These are phyloP conservation scores for Creolimax fragrantissima DNA, from an alignment of 78 protist species.

Conservation along the genomic window DNA sequence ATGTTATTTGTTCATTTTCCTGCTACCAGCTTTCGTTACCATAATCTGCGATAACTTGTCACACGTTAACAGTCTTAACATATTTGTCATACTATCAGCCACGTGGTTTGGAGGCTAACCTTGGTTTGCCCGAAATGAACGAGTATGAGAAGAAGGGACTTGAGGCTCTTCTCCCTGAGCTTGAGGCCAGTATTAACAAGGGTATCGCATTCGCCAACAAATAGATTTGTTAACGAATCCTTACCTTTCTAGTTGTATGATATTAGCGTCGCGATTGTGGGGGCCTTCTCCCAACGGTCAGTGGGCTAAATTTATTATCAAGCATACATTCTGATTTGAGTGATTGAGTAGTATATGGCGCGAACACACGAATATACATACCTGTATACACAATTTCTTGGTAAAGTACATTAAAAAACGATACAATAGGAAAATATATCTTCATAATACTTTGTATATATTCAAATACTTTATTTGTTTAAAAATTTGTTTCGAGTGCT, in stretches of 20 bases:
- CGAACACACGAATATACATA: not conserved
- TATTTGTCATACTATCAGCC: conserved; percentile 20
- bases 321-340: not conserved
- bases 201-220: conserved; percentile 15
- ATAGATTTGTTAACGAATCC: not conserved
- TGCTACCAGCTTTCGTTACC: not conserved
- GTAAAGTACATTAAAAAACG: too few relatives aligned
- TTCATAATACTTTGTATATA: too few relatives aligned
- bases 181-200: conserved; percentile 26
- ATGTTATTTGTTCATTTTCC: not conserved
- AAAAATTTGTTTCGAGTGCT: too few relatives aligned
- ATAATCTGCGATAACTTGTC: not conserved
- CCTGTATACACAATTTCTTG: not conserved
- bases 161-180: conserved; percentile 17
- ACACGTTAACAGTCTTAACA: not conserved
- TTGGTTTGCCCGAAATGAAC: conserved; percentile 27
- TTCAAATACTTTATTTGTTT: too few relatives aligned
- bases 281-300: too few relatives aligned
- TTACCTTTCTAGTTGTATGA: not conserved
- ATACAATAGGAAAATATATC: too few relatives aligned
- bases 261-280: too few relatives aligned
- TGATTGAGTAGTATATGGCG: not conserved
- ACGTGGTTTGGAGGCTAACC: conserved; percentile 51
- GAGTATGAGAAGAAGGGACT: conserved; percentile 37
- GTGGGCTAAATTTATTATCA: too few relatives aligned